phyloP scores from a whole-genome alignment of 2,329 filamentous ascomycete species.

The Fusarium torulosum region DNA sequence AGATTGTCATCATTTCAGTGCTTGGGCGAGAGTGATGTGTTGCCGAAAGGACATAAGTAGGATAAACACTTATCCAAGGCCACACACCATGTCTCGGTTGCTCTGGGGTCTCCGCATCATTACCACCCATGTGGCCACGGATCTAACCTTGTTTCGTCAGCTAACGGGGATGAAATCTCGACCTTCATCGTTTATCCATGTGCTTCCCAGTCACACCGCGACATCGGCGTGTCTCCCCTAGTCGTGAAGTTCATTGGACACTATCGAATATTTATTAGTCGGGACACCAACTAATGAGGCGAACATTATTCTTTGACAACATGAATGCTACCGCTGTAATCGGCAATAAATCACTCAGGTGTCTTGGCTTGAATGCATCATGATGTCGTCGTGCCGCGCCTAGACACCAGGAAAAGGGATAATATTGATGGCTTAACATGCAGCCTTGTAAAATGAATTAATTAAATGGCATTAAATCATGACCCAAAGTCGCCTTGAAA shows the following conservation, averaged over 20 bases:
- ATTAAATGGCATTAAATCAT: conserved; percentile 42
- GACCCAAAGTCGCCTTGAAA: conserved; percentile 56
- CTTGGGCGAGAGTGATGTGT: conserved; percentile 1
- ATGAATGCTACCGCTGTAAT: not conserved
- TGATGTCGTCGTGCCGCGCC: not conserved
- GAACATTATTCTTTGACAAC: not conserved
- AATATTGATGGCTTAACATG: not conserved
- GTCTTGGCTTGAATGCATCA: not conserved
- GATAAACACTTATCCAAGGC: conserved; percentile 44
- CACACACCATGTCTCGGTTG: conserved; percentile 3
- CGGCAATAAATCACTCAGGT: not conserved
- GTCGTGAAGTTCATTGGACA: conserved; percentile 1
- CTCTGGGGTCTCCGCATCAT: conserved; percentile 22
- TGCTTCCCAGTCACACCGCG: conserved; percentile 8
- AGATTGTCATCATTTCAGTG: conserved; percentile 34
- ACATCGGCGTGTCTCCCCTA: conserved; percentile 2
- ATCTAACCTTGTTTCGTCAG: conserved; percentile 44
- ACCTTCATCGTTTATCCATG: conserved; percentile 26
- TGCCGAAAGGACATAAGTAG: conserved; percentile 4
- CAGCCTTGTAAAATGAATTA: conserved; percentile 17
- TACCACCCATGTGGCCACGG: conserved; percentile 26
- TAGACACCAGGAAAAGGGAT: not conserved
- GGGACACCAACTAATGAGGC: not conserved
- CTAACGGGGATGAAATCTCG: conserved; percentile 41
- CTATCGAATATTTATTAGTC: not conserved